These are phyloP conservation scores for Cryptococcus sp. DNA, from an alignment of 1,284 basidiomycete genomes.

Conservation along the genomic window DNA sequence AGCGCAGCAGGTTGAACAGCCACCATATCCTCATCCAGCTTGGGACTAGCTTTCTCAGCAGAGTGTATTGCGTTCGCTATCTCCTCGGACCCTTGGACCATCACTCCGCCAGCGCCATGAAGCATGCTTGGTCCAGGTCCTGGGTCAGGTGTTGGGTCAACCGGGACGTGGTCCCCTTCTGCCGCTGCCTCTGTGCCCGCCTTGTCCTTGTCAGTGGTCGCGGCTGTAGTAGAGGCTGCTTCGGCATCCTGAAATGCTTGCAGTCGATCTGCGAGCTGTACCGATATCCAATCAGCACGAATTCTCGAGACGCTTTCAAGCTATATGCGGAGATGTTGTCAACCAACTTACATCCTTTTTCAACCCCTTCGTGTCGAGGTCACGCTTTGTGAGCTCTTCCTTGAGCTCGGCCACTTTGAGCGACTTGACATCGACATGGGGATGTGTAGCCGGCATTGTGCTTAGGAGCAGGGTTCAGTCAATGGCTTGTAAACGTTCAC, in stretches of 20 bases:
- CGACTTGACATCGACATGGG: conserved; percentile 17
- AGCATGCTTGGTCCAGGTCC: neutral
- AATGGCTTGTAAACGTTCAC: neutral
- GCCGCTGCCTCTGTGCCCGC: neutral
- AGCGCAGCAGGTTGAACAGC: conserved; percentile 22
- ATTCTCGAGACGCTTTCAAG: too few species aligned
- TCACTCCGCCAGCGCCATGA: conserved; percentile 19
- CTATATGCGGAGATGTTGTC: neutral
- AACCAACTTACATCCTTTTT: conserved; percentile 48
- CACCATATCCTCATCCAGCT: conserved; percentile 3
- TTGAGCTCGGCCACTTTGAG: conserved; percentile 51
- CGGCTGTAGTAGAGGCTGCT: neutral
- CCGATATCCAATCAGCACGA: neutral
- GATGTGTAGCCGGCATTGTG: conserved; percentile 1
- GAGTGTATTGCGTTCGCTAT: conserved; percentile 10
- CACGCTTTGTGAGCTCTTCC: conserved; percentile 47
- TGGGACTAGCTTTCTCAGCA: neutral
- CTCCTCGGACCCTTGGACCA: conserved; percentile 18
- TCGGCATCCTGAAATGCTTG: conserved; percentile 28
- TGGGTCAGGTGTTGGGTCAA: neutral
- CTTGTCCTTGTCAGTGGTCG: neutral
- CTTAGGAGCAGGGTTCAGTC: neutral
- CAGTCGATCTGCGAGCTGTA: conserved; percentile 43
- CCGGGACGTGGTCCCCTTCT: neutral
- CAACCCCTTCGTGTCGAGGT: conserved; percentile 41